Evolutionary conservation across 192 early-diverging fungal species (phyloP).

Genomic region (Borealophlyctis nickersoniae): DNA sequence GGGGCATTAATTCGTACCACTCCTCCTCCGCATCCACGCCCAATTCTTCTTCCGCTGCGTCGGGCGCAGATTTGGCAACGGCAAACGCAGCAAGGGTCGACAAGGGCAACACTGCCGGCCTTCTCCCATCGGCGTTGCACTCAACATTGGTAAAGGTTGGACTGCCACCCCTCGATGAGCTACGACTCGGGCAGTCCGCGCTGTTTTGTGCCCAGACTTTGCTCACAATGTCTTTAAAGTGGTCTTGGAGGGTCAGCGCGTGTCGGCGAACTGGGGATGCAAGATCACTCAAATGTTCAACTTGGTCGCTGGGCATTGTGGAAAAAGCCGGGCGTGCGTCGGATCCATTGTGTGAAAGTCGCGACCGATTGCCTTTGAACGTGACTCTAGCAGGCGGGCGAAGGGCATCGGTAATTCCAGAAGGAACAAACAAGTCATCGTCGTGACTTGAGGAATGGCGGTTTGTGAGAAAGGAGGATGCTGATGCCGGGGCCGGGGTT

Average conservation of each 20-base stretch:
- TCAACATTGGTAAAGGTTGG: too few relatives aligned
- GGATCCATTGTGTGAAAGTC: too few relatives aligned
- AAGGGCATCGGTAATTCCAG: neutral
- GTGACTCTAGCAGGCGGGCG: neutral
- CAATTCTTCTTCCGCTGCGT: too few relatives aligned
- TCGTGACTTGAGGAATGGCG: too few relatives aligned
- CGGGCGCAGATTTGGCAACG: conserved; percentile 7
- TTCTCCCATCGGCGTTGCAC: neutral
- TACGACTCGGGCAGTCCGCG: neutral
- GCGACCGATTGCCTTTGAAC: neutral
- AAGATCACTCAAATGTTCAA: too few relatives aligned
- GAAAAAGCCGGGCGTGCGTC: too few relatives aligned
- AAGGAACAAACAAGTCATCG: too few relatives aligned
- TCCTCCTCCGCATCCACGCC: conserved; percentile 17
- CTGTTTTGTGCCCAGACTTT: conserved; percentile 3
- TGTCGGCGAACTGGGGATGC: conserved; percentile 11
- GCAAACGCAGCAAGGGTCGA: conserved; percentile 13
- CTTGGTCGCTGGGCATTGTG: too few relatives aligned
- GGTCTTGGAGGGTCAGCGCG: neutral
- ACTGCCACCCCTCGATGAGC: too few relatives aligned
- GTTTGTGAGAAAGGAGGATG: neutral
- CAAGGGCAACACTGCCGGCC: neutral
- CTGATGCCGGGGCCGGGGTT: neutral
- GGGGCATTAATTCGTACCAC: conserved; percentile 11
- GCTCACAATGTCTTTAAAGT: conserved; percentile 15